Evolutionary conservation across 148 eudicot genomes (phyloP), one percentile per base, ranked within the genome.

Genomic region (Fallopia convolvulus): DNA sequence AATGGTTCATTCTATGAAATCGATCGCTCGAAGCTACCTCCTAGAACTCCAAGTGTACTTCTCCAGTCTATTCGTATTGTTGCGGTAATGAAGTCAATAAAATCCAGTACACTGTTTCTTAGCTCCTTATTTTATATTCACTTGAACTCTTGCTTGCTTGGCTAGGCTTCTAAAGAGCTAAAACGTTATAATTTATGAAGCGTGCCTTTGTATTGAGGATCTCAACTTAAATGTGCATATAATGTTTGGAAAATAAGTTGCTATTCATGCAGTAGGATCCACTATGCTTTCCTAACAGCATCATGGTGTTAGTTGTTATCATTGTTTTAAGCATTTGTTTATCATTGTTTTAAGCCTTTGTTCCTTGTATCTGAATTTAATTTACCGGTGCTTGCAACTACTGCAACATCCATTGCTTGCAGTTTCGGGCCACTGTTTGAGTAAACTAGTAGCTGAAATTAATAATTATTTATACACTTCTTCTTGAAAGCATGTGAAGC

Each of bases 11-110:
- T 55, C 46, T 75, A 75, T 56, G 77, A 75, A 75, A 55, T 75
- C 17, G 40, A 75, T 75, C 68, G 46, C 77, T 30, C 63, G 2
- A 75, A 17, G 77, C 77, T 75, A 20, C 77, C 77, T 53, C 66
- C 48, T 56, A 55, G 30, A 40, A 56, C 66, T 36, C 77, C 77
- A 26, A 55, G 14, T 32, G 47, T 50, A 6, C 77, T 75, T 39
- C 61, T 23, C 9, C 23, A 18, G 11, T 42, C 53, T 18, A 14
- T 52, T 49, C 77, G 77, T 30, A 48, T 75, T 39, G 65, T 75
- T 52, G 33, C 55, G 77, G 77, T 75, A 75, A 73, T 68, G 10
- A 68, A 36, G 20, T 21, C 20, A 68, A 30, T 68, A 17, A 3
- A 10, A 12, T 65, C 41, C 1, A 12, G 39, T 63, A 6, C 40